Evolutionary conservation across 805 yeast species (phyloP), one percentile per base, ranked within the genome.

Genomic region (Saccharomycopsis microspora): DNA sequence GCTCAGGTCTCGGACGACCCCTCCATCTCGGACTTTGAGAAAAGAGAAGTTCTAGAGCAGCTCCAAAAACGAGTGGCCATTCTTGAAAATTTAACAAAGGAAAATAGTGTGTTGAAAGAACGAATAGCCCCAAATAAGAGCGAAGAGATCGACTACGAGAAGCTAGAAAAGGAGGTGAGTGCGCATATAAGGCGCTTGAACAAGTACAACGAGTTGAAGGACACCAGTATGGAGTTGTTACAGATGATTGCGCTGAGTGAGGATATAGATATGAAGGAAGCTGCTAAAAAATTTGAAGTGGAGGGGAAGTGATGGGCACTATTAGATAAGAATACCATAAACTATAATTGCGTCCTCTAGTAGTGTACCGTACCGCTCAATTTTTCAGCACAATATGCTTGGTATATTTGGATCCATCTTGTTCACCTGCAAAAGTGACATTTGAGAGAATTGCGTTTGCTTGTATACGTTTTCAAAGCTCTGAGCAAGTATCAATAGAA

Each of bases 181-280:
- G 29, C 27, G 27, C 46, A 43, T 29, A 43, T 43, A n/a, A 41
- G 37, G 32, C 28, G 34, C 6, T 29, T 45, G 33, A 45, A 45
- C 9, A 27, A 9, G 5, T 40, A 45, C 30, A 45, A 45, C 35
- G 48, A 45, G 6, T n/a, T 45, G 8, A 39, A 40, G 34, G 48
- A 45, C 27, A 40, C 44, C 11, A 32, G 39, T 5, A 40, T 45
- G 44, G 40, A 39, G 31, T 32, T 45, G 35, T 32, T 45, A n/a
- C 31, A 34, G 10, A n/a, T 45, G 28, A 33, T 45, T 19, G 42
- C 48, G 11, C 27, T 35, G 11, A 27, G 33, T 27, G 40, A 40
- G 5, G 34, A 45, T 9, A 40, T 33, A 19, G 44, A 45, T 7
- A 39, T 45, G 27, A 19, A 33, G 4, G 5, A 36, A 5, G 43